Base-by-base conservation (phyloP, 805 yeast species). In the Wickerhamia fluorescens region DNA sequence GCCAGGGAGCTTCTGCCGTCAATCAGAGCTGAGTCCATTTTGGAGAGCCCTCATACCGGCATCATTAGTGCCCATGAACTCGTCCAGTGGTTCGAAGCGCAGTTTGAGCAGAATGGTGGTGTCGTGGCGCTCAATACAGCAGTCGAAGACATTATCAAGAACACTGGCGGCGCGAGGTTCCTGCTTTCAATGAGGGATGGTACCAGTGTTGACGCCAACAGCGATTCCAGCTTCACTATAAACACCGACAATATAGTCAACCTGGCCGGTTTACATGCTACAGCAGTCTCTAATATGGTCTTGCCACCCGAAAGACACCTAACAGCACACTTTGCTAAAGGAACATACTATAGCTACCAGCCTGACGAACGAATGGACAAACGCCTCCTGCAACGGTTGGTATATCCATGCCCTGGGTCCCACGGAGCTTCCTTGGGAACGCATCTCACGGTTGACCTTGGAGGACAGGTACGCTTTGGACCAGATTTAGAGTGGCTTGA, bases 401-500 rank as follows among this genome's bases (percentile, higher is more conserved):
- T 87, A 1, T 87, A 87, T 50, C 96, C 96, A 1, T 79, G 85
- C 32, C 67, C 78, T 1, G 75, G 78, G n/a, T 68, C 68, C 5
- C 70, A 73, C 29, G 71, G 76, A 0, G 67, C 81, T n/a, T 82
- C 94, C 0, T 59, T 88, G 32, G 96, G 96, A 0, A 83, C 92
- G 0, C 96, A 87, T 58, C 56, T 88, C 37, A 87, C 96, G 0
- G 58, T 88, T 17, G 94, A 84, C 44, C 54, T 87, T 31, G 87
- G 82, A 3, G 92, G 94, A 0, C 78, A 77, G 40, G 56, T 87
- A 16, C 69, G 73, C 38, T 87, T 87, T 49, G 96, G 96, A 0
- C 96, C 96, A 0, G 95, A 88, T 49, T 53, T 85, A 23, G 92
- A 86, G 51, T 86, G 94, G 84, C 73, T 82, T 2, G 70, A 67